Evolutionary conservation across 306 rosid species (phyloP).

Genomic region (Vigna reflexopilosa): DNA sequence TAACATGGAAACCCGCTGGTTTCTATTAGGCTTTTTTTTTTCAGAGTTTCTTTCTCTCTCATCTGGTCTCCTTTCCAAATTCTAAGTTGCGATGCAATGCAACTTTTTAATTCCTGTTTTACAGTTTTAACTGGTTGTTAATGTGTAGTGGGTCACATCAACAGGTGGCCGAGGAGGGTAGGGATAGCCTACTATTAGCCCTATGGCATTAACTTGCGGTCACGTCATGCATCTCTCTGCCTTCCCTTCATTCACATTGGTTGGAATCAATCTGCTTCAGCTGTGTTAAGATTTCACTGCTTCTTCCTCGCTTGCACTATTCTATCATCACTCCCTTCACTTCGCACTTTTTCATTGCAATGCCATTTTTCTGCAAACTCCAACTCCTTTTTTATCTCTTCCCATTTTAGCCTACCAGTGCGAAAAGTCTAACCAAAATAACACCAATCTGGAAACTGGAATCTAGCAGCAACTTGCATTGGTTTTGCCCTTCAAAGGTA

Average conservation of each 20-base stretch:
- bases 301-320: not conserved
- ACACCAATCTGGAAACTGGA: not conserved
- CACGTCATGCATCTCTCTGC: slow-evolving; percentile 51
- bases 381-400: slow-evolving; percentile 32
- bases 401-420: slow-evolving; percentile 25
- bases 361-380: slow-evolving; percentile 33
- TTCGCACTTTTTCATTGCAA: slow-evolving; percentile 9
- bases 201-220: slow-evolving; percentile 50
- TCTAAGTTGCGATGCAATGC: slow-evolving; percentile 10
- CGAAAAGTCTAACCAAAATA: no score
- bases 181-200: slow-evolving; percentile 52
- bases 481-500: not conserved
- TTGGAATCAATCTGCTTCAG: slow-evolving; percentile 21
- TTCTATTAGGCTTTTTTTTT: not conserved
- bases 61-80: slow-evolving; percentile 19
- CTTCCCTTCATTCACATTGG: slow-evolving; percentile 37
- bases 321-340: not conserved
- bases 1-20: slow-evolving; percentile 40
- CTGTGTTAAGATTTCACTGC: not conserved
- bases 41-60: slow-evolving; percentile 28
- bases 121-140: slow-evolving; percentile 62
- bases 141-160: slow-evolving; percentile 67
- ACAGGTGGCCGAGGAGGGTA: slow-evolving; percentile 56
- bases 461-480: not conserved
- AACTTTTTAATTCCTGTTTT: slow-evolving; percentile 33